Conservation (phyloP, 2,329 filamentous ascomycete genomes). For the Fusarium pilosicola region DNA sequence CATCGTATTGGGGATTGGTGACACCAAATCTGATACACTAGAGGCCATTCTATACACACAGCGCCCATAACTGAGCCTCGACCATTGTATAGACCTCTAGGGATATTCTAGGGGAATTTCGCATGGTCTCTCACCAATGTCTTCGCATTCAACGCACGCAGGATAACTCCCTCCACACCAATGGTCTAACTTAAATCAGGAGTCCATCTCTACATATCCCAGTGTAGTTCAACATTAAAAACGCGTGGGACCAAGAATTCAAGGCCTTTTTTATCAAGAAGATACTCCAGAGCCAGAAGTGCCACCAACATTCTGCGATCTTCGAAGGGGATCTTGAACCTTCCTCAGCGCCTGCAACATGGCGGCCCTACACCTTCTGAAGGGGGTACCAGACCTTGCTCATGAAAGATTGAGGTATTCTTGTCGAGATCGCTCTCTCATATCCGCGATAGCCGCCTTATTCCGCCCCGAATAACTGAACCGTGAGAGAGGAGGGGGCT, state of each 20-base stretch:
- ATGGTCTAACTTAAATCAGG: not conserved
- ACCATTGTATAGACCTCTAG: not conserved
- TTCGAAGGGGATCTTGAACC: not conserved
- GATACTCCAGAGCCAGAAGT: not conserved
- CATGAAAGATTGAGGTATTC: not conserved
- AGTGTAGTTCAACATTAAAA: accelerated
- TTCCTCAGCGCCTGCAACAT: not conserved
- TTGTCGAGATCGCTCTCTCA: accelerated
- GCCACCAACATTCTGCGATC: not conserved
- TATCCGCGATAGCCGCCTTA: not conserved
- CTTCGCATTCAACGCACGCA: accelerated
- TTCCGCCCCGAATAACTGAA: not conserved
- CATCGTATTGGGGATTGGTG: not conserved
- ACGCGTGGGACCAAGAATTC: accelerated
- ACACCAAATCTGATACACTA: accelerated
- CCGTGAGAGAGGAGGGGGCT: not conserved
- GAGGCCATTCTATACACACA: accelerated
- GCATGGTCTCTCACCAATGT: not conserved
- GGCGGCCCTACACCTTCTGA: not conserved
- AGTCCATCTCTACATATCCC: too few species aligned
- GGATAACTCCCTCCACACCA: accelerated
- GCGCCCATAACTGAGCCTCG: not conserved
- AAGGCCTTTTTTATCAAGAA: not conserved
- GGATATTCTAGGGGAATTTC: accelerated
- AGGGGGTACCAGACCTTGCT: accelerated